phyloP scores from a whole-genome alignment of 441 rosid genomes.

The Rhodomyrtus psidioides region DNA sequence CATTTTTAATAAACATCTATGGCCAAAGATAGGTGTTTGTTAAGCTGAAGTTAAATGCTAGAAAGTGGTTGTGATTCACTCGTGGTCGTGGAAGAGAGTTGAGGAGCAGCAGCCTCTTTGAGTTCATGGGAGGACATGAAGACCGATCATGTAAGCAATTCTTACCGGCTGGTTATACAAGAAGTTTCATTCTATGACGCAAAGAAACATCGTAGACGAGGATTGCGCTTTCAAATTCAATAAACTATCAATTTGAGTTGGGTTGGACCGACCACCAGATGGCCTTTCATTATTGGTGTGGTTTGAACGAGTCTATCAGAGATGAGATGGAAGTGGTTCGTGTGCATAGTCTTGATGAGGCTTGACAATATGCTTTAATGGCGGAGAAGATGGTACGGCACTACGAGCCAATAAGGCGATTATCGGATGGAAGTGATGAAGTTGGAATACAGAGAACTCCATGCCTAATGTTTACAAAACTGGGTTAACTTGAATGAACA shows the following conservation, averaged over 20 bases:
- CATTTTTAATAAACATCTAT: background rate
- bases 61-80: background rate
- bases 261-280: background rate
- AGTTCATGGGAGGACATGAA: background rate
- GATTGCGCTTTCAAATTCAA: background rate
- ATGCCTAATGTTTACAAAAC: background rate
- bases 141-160: background rate
- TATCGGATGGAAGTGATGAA: background rate
- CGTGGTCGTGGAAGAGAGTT: background rate
- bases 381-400: background rate
- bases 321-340: background rate
- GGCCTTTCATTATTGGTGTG: background rate
- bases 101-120: background rate
- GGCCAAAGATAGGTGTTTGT: background rate
- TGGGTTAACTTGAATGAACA: background rate
- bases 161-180: background rate
- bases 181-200: background rate
- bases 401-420: background rate
- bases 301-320: background rate
- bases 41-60: background rate
- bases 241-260: background rate
- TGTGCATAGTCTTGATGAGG: background rate
- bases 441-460: background rate
- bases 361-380: background rate
- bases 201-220: background rate